These are phyloP conservation scores for Cyclostephanos invisitatus DNA, from an alignment of 108 stramenopile species.

Conservation along the genomic window DNA sequence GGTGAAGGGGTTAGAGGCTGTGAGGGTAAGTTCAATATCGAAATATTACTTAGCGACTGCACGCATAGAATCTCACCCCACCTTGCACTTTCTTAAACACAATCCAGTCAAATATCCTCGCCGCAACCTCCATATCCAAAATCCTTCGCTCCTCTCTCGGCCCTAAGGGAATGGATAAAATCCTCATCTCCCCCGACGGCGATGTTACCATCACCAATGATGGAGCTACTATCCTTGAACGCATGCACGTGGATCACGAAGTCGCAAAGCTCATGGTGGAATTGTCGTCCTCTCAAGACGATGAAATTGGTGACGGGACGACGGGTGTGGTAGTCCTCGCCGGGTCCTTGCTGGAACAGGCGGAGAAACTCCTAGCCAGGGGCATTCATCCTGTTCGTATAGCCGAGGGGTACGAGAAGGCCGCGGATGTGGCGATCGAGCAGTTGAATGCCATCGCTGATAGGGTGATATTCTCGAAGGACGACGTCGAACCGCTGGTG, in stretches of 20 bases:
- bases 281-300: slow-evolving; percentile 94
- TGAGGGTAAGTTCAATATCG: slow-evolving; percentile 35
- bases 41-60: background rate
- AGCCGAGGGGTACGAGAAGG: slow-evolving; percentile 96
- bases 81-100: slow-evolving; percentile 8
- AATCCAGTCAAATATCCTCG: slow-evolving; percentile 91
- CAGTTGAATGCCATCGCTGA: slow-evolving; percentile 89
- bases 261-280: slow-evolving; percentile 98
- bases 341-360: slow-evolving; percentile 97
- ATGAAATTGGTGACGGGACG: slow-evolving; percentile 99
- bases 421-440: slow-evolving; percentile 89
- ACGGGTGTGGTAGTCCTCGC: slow-evolving; percentile 99
- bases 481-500: slow-evolving; percentile 88
- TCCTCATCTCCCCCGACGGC: slow-evolving; percentile 96
- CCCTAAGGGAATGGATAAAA: slow-evolving; percentile 99
- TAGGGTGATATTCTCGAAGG: slow-evolving; percentile 80
- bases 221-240: slow-evolving; percentile 97
- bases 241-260: slow-evolving; percentile 95
- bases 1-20: slow-evolving; percentile 97
- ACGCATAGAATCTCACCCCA: slow-evolving; percentile 2
- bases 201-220: slow-evolving; percentile 99
- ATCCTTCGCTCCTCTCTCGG: slow-evolving; percentile 96
- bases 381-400: slow-evolving; percentile 98
- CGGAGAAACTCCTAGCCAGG: slow-evolving; percentile 88
- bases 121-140: slow-evolving; percentile 93